Base-by-base conservation (phyloP, 1,284 basidiomycete species). In the Cryptococcus hybrid region DNA sequence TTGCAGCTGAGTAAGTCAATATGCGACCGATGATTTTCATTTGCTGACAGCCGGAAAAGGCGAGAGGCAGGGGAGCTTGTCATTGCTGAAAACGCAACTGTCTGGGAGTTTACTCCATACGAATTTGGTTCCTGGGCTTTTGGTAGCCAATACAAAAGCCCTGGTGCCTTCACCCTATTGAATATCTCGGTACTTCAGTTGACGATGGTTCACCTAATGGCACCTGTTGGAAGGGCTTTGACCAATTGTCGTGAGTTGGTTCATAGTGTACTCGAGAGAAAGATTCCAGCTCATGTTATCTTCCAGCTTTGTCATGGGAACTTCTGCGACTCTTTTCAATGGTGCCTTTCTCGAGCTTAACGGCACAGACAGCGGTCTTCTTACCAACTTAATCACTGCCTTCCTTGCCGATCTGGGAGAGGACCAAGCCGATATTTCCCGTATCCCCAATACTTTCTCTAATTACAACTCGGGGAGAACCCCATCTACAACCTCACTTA, bases 51-150 rank as follows among this genome's bases (percentile, higher is more conserved):
- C 11, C 12, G 12, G 5, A 6, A 12, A 54, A 74, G 71, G 60
- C 74, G 80, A n/a, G 78, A 80, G 59, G 69, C 69, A 1, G 73
- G 74, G 43, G 73, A 80, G 61, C 52, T 75, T 9, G 67, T 80
- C 58, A 70, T 80, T 47, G 69, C 77, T 7, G 65, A 66, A 44
- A 82, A 82, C 61, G 77, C 77, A 2, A 78, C 79, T 7, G 62
- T 76, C 8, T 82, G 76, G 69, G 81, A 83, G 61, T 79, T 80
- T 54, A 80, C 73, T 1, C 79, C 79, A 0, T 77, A 69, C 55
- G 80, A 82, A 62, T 82, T 80, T 54, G 82, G 82, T 8, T 70
- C 76, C 0, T 83, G 80, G 79, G 76, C 79, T 30, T 77, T 73
- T 55, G 74, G 74, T 13, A 62, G 58, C 37, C 57, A 53, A 13